A percentile compares a stretch with the other conserved stretches of the same genome.
These are phyloP conservation scores for Nidularia sp. DNA, from an alignment of 768 basidiomycete species.

Conservation along the genomic window DNA sequence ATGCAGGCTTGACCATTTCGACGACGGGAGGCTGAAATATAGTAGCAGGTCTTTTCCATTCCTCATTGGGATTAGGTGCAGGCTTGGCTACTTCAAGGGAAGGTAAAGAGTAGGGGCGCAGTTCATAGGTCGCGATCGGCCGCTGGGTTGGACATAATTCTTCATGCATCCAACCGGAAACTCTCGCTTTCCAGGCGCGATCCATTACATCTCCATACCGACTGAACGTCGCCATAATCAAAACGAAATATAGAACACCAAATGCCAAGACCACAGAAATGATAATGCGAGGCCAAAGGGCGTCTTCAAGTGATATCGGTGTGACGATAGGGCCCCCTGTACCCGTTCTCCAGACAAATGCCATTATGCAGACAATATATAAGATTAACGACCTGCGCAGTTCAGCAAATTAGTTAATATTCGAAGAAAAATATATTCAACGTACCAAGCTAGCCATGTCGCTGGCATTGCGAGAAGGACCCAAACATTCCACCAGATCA, in stretches of 20 bases:
- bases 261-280: constrained; percentile 45
- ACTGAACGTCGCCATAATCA: constrained; percentile 49
- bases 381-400: constrained; percentile 54
- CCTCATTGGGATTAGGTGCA: no score
- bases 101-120: no score
- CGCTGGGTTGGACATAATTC: no score
- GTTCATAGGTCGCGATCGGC: no score
- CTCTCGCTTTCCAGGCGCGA: constrained; percentile 16
- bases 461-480: constrained; percentile 58
- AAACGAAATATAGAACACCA: constrained; percentile 47
- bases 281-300: constrained; percentile 42
- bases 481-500: constrained; percentile 58
- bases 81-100: no score
- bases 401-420: constrained; percentile 39
- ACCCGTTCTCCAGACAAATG: constrained; percentile 62
- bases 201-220: constrained; percentile 39
- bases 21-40: no score
- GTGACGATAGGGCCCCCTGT: constrained; percentile 20
- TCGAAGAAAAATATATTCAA: constrained; percentile 19
- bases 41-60: no score
- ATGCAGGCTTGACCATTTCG: no score
- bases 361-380: constrained; percentile 51
- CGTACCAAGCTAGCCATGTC: constrained; percentile 56
- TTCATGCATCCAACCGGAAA: constrained; percentile 10
- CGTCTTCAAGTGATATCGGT: constrained; percentile 18